Evolutionary conservation across 2,329 filamentous ascomycete genomes (phyloP).

Genomic region (Penicillium corylophilum): DNA sequence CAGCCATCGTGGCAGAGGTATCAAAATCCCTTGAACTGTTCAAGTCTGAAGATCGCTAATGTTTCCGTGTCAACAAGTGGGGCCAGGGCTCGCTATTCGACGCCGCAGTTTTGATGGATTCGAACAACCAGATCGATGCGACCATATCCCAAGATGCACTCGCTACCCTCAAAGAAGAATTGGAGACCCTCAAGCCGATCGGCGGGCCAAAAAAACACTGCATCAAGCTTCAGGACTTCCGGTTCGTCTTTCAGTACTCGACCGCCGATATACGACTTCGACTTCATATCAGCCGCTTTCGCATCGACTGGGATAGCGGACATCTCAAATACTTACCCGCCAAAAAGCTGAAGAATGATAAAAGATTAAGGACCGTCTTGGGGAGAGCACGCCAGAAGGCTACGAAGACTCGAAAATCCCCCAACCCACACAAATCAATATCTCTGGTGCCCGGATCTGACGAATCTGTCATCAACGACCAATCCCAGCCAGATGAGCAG

Average conservation of each 20-base stretch:
- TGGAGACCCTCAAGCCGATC: constrained; percentile 15
- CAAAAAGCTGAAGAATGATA: constrained; percentile 22
- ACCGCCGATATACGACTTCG: constrained; percentile 26
- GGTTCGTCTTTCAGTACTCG: constrained; percentile 35
- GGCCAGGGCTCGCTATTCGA: constrained; percentile 16
- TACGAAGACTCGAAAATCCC: constrained; percentile 3
- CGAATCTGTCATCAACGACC: constrained; percentile 8
- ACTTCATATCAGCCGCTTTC: constrained; percentile 27
- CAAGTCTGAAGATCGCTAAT: background rate
- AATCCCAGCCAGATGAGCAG: constrained; percentile 3
- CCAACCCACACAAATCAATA: background rate
- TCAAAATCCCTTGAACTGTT: background rate
- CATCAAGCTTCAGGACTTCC: constrained; percentile 35
- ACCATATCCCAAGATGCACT: constrained; percentile 29
- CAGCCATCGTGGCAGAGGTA: constrained; percentile 35
- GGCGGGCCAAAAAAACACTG: constrained; percentile 26
- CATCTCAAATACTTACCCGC: constrained; percentile 13
- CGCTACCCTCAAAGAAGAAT: constrained; percentile 19
- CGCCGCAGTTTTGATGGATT: constrained; percentile 36
- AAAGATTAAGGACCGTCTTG: constrained; percentile 18
- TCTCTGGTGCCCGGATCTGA: constrained; percentile 6
- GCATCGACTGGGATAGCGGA: constrained; percentile 22
- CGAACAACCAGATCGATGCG: constrained; percentile 34
- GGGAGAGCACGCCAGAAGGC: constrained; percentile 9
- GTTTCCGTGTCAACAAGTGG: constrained; percentile 24